These are phyloP conservation scores for Entomophthora muscae DNA, from an alignment of 371 early-diverging fungal species.

Conservation along the genomic window DNA sequence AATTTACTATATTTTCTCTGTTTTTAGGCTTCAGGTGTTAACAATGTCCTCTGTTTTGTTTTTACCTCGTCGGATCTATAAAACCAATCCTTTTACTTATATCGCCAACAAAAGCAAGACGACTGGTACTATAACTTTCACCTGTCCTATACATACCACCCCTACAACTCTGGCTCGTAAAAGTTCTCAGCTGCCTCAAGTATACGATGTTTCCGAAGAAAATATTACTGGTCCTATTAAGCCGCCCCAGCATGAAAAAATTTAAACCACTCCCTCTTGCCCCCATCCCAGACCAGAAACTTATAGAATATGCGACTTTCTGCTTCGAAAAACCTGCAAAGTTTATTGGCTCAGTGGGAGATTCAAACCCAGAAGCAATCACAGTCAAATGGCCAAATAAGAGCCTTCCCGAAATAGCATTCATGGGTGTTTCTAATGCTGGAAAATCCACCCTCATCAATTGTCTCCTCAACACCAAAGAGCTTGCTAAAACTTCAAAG, in stretches of 20 bases:
- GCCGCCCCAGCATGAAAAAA: not conserved
- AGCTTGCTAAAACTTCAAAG: conserved; percentile 6
- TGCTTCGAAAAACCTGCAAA: conserved; percentile 4
- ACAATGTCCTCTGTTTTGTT: no score
- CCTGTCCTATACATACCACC: no score
- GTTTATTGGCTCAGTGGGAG: not conserved
- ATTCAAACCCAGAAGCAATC: not conserved
- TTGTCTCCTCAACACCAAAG: not conserved
- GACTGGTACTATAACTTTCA: no score
- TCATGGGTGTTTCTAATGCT: conserved; percentile 3
- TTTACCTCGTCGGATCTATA: no score
- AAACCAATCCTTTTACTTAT: no score
- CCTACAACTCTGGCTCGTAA: no score
- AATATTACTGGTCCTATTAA: not conserved
- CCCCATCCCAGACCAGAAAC: not conserved
- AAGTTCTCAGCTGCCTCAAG: no score
- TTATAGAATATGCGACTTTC: not conserved
- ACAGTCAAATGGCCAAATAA: conserved; percentile 1
- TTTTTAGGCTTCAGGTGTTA: no score
- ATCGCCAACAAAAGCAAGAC: no score
- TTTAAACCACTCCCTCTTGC: not conserved
- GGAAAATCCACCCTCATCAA: conserved; percentile 8
- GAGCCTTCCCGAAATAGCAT: not conserved
- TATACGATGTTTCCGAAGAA: not conserved
- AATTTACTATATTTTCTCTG: no score